A percentile compares a stretch with the other conserved stretches of the same genome.
These are phyloP conservation scores for Neoascochyta sp. DNA, from an alignment of 2,329 filamentous ascomycete species.

Conservation along the genomic window DNA sequence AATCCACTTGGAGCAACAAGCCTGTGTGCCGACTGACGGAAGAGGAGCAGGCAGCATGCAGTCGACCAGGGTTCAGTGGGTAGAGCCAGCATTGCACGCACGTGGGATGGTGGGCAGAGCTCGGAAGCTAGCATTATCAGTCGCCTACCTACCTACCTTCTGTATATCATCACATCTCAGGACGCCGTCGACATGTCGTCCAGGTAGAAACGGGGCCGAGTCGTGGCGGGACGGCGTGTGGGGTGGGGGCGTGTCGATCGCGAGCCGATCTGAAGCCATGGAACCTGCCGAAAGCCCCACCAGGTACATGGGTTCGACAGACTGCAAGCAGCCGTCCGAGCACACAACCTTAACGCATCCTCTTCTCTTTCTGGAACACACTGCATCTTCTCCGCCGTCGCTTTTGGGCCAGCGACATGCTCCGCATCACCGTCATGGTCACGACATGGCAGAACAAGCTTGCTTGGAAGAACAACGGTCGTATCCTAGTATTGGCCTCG, in stretches of 20 bases:
- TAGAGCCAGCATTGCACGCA: too few relatives aligned
- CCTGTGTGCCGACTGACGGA: too few relatives aligned
- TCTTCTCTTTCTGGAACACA: slow-evolving; percentile 24
- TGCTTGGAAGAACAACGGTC: slow-evolving; percentile 7
- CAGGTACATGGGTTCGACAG: slow-evolving; percentile 11
- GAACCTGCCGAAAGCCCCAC: slow-evolving; percentile 7
- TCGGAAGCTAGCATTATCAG: too few relatives aligned
- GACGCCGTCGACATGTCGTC: too few relatives aligned
- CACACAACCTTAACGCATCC: slow-evolving; percentile 32
- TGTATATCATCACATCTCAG: too few relatives aligned
- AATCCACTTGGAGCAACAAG: too few relatives aligned
- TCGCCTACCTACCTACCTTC: too few relatives aligned
- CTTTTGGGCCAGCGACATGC: slow-evolving; percentile 10
- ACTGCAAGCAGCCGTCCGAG: slow-evolving; percentile 14
- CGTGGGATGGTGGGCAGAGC: too few relatives aligned
- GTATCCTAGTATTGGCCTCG: slow-evolving; percentile 14
- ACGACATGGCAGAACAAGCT: slow-evolving; percentile 6
- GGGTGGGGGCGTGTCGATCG: slow-evolving; percentile 3
- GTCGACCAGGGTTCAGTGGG: too few relatives aligned
- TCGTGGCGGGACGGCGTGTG: too few relatives aligned
- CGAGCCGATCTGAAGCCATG: slow-evolving; percentile 3
- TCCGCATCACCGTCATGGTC: slow-evolving; percentile 6
- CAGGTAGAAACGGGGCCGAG: too few relatives aligned
- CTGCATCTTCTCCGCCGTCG: slow-evolving; percentile 16
- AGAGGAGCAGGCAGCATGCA: too few relatives aligned